Evolutionary conservation across 2,329 filamentous ascomycete species (phyloP).

Genomic region (Colletotrichum incanum): DNA sequence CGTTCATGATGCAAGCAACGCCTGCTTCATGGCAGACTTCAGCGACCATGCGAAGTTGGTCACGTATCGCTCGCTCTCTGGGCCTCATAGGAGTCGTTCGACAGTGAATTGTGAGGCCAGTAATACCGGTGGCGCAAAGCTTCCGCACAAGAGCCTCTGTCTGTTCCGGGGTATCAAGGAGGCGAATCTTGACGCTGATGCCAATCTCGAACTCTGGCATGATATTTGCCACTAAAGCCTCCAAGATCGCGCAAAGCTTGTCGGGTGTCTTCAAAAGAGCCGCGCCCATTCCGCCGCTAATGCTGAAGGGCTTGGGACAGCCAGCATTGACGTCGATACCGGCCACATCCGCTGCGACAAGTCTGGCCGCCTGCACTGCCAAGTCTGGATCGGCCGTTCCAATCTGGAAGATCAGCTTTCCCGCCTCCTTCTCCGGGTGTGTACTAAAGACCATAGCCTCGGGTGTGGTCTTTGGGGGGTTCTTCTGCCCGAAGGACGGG

Average conservation of each 20-base stretch:
- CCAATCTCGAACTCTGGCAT: slow-evolving; percentile 86
- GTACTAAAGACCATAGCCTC: slow-evolving; percentile 87
- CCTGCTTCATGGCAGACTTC: slow-evolving; percentile 86
- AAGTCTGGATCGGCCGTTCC: slow-evolving; percentile 87
- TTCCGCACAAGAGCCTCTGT: slow-evolving; percentile 84
- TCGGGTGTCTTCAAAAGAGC: slow-evolving; percentile 90
- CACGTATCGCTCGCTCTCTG: slow-evolving; percentile 87
- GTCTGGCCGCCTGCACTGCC: slow-evolving; percentile 86
- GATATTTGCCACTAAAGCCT: slow-evolving; percentile 85
- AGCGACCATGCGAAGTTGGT: slow-evolving; percentile 87
- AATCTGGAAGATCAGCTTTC: slow-evolving; percentile 89
- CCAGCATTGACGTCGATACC: slow-evolving; percentile 98
- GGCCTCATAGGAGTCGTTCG: slow-evolving; percentile 97
- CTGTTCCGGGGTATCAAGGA: slow-evolving; percentile 82
- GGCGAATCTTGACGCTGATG: slow-evolving; percentile 96
- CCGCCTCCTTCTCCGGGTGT: slow-evolving; percentile 82
- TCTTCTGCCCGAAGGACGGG: slow-evolving; percentile 78
- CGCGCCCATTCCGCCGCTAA: slow-evolving; percentile 94
- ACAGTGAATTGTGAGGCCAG: slow-evolving; percentile 93
- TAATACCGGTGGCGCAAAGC: slow-evolving; percentile 91
- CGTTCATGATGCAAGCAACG: slow-evolving; percentile 96
- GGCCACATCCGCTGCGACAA: slow-evolving; percentile 89
- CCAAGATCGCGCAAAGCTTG: slow-evolving; percentile 85
- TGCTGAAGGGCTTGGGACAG: slow-evolving; percentile 98
- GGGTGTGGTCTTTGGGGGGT: slow-evolving; percentile 66